Base-by-base conservation (phyloP, 495 filamentous ascomycete species). In the Xylaria palmicola region DNA sequence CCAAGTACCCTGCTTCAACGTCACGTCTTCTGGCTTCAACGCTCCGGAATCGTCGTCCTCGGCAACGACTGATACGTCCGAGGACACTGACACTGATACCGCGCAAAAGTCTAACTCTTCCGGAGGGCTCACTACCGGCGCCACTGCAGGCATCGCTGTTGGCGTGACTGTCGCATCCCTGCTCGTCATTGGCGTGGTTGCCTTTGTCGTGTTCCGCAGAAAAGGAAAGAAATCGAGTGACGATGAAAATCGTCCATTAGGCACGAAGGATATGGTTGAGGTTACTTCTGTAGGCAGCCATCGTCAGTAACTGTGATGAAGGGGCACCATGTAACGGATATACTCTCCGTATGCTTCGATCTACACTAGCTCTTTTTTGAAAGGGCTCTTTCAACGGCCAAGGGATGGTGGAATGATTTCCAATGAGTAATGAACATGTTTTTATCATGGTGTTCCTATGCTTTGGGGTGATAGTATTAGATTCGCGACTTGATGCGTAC, bases 1-100 rank as follows among this genome's bases (percentile, higher is more conserved):
- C 19, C 59, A 72, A n/a, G 65, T 79, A 15, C 74, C 75, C 12
- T 84, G 80, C 65, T 82, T 83, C 68, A 83, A 84, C 62, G 77
- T 82, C 0, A 79, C 79, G 0, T 57, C 62, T 5, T 62, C 66
- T 17, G 74, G 75, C 29, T 74, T 75, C 64, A 60, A 70, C 48
- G 53, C 63, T 6, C 64, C 56, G n/a, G 45, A 47, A 20, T 50
- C 68, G 2, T 70, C 68, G 10, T 66, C 62, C 0, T 59, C 64
- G 36, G 39, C 63, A 32, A 51, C 57, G 7, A 32, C 48, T 43
- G 47, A 60, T 43, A 19, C 19, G 17, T 40, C 66, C 24, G 29
- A 60, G 26, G 9, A 59, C 7, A 49, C 59, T 19, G 40, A 22
- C 17, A 7, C 17, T 6, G 44, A 47, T 51, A 56, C 9, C 20